Conservation (phyloP, 129 eudicot genomes). For the Centella asiatica region DNA sequence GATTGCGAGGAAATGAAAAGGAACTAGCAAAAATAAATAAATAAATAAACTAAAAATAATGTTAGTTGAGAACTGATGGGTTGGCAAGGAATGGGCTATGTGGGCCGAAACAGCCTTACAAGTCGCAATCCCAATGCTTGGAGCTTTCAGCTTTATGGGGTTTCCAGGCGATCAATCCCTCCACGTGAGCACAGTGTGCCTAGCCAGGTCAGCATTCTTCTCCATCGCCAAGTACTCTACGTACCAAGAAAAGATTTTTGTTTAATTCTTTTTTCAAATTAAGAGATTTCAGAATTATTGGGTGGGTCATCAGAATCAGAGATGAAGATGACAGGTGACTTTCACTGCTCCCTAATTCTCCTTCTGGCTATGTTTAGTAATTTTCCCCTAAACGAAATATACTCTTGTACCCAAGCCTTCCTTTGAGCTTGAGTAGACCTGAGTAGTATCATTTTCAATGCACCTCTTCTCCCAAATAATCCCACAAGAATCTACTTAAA, state of each 20-base stretch:
- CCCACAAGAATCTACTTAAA: too few relatives aligned
- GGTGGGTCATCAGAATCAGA: conserved; percentile 20
- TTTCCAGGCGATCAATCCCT: conserved; percentile 25
- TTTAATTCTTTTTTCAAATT: conserved; percentile 7
- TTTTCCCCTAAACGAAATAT: not conserved
- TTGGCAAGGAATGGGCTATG: conserved; percentile 35
- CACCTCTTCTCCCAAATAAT: not conserved
- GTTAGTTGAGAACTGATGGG: conserved; percentile 13
- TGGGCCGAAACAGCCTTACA: conserved; percentile 25
- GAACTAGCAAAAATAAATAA: too few relatives aligned
- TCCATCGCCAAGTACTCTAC: conserved; percentile 30
- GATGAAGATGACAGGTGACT: conserved; percentile 13
- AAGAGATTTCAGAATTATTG: conserved; percentile 1
- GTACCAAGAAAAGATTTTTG: conserved; percentile 3
- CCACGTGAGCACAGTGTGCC: conserved; percentile 40
- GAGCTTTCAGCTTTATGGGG: conserved; percentile 12
- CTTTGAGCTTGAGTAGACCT: too few relatives aligned
- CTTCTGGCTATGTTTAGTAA: not conserved
- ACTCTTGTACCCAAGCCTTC: not conserved
- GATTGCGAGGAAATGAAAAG: conserved; percentile 7
- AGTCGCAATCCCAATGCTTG: conserved; percentile 21
- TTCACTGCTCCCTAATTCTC: conserved; percentile 10
- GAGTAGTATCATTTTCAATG: not conserved
- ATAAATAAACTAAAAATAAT: not conserved
- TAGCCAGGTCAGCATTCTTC: conserved; percentile 23